Evolutionary conservation across 805 yeast genomes (phyloP), one percentile per base, ranked within the genome.

Genomic region (Vanderwaltozyma verrucispora): DNA sequence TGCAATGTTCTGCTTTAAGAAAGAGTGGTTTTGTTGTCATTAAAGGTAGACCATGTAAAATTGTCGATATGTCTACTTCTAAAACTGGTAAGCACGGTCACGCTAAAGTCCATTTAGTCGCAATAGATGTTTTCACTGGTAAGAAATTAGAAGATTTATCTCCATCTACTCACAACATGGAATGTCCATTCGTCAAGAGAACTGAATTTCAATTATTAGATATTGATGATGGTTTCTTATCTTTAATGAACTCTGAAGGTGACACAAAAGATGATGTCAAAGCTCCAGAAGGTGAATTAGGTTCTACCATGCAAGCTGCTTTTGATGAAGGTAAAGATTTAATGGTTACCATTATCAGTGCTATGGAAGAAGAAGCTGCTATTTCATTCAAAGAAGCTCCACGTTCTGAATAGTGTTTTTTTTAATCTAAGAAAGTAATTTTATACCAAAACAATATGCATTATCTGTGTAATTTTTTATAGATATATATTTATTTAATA

Each of bases 71-170:
- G 97, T 88, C 97, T 50, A 88, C 97, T 65, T 88, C 97, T 63
- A 88, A 88, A 82, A 88, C 97, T 59, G 97, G 97, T 74, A 88
- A 88, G 96, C 97, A 88, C 83, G 97, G 97, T 75, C 97, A 88
- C 89, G 97, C 97, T 69, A 88, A 88, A 80, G 97, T 88, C 70
- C 96, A 88, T 74, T 77, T 88, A 73, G 96, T 89, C 56, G 96
- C 96, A 66, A 81, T 81, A 61, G 97, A 88, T 70, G 88, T 88
- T 69, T 88, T 88, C 88, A 88, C 97, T 62, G 81, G 83, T 71
- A 89, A 89, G 86, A 88, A 88, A 77, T 78, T 87, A 69, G 97
- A 88, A 80, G 97, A 88, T 74, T 82, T 88, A 67, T 88, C 97
- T 55, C 97, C 97, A 72, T 88, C 97, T 51, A 88, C 97, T 75